A percentile compares a stretch with the other conserved stretches of the same genome.
These are phyloP conservation scores for Fusarium chaquense DNA, from an alignment of 2,329 filamentous ascomycete species.

Conservation along the genomic window DNA sequence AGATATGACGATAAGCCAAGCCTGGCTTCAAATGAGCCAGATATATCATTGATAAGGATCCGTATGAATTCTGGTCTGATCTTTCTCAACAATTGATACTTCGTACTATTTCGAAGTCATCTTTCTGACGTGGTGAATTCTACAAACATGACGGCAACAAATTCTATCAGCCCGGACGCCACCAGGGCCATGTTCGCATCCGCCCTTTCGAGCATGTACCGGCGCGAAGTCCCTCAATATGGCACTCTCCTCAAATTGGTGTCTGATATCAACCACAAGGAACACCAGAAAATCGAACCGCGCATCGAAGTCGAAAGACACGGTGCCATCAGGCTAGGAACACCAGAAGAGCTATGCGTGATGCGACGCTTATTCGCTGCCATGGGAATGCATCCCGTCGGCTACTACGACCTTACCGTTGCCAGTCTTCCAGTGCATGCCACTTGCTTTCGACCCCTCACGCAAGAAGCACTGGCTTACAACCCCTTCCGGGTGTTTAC, in stretches of 20 bases:
- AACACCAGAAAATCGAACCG: not conserved
- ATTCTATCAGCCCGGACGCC: slow-evolving; percentile 17
- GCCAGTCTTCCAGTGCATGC: slow-evolving; percentile 64
- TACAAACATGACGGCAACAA: slow-evolving; percentile 7
- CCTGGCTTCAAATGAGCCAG: not conserved
- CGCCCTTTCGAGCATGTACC: slow-evolving; percentile 54
- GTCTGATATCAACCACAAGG: slow-evolving; percentile 41
- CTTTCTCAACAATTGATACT: not conserved
- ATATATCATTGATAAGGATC: slow-evolving; percentile 14
- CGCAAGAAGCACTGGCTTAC: slow-evolving; percentile 49
- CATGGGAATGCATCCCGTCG: slow-evolving; percentile 62
- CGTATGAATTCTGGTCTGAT: not conserved
- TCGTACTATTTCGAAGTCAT: accelerated
- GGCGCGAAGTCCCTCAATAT: slow-evolving; percentile 52
- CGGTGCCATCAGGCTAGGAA: slow-evolving; percentile 64
- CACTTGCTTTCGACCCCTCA: slow-evolving; percentile 62
- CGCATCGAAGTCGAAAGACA: slow-evolving; percentile 51
- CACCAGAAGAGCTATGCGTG: slow-evolving; percentile 56
- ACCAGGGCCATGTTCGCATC: slow-evolving; percentile 45
- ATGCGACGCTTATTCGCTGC: slow-evolving; percentile 60
- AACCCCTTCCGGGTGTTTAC: slow-evolving; percentile 56
- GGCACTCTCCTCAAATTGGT: slow-evolving; percentile 51
- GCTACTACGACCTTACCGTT: slow-evolving; percentile 63
- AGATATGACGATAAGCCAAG: not conserved
- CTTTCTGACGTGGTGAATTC: not conserved